Conservation (phyloP, 345 rosid genomes). For the Brassica juncea region DNA sequence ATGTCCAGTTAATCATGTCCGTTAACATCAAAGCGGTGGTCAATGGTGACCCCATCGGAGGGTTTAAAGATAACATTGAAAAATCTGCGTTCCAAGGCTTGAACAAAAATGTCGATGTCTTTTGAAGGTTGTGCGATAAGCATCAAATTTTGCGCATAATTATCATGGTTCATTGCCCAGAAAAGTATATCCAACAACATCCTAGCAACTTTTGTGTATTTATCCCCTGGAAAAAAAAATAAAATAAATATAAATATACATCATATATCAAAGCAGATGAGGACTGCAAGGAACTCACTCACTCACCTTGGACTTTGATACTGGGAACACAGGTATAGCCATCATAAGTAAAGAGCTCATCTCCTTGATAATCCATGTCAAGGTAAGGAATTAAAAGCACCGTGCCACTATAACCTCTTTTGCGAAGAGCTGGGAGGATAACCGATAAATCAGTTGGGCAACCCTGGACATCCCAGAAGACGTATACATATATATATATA, state of each 20-base stretch:
- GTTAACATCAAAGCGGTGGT: not conserved
- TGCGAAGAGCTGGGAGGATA: not conserved
- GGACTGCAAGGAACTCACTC: not conserved
- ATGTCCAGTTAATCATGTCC: not conserved
- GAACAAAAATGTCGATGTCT: not conserved
- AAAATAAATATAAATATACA: too few species aligned
- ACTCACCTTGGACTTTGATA: not conserved
- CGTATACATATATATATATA: not conserved
- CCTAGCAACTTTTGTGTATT: not conserved
- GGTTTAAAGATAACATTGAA: not conserved
- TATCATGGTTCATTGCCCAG: not conserved
- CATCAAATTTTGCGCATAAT: not conserved
- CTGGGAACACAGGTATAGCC: not conserved
- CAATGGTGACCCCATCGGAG: not conserved
- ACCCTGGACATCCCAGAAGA: not conserved
- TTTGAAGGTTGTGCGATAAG: not conserved
- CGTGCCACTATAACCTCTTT: not conserved
- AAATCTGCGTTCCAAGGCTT: not conserved
- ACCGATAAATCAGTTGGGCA: not conserved
- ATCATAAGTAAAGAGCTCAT: not conserved
- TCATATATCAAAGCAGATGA: too few species aligned
- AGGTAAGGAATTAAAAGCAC: not conserved
- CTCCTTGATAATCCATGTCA: not conserved
- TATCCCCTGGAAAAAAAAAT: too few species aligned
- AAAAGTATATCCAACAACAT: not conserved